Evolutionary conservation across 2,329 filamentous ascomycete species (phyloP).

Genomic region (Xylaria multiplex): DNA sequence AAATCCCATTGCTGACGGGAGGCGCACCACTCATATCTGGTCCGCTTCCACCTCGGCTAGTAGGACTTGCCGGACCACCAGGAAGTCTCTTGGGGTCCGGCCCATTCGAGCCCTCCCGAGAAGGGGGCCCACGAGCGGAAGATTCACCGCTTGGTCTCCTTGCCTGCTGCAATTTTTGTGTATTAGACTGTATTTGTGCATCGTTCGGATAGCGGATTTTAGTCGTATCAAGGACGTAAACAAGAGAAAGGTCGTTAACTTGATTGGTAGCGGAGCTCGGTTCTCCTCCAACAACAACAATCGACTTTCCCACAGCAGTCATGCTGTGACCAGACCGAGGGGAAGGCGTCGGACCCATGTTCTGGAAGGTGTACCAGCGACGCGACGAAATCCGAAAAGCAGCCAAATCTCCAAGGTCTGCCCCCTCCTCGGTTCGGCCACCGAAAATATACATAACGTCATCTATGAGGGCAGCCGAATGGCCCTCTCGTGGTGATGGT

Average conservation of each 20-base stretch:
- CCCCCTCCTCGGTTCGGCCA: conserved; percentile 91
- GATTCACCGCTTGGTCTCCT: conserved; percentile 57
- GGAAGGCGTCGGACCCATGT: conserved; percentile 97
- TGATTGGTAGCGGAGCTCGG: conserved; percentile 87
- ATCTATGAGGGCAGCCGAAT: conserved; percentile 91
- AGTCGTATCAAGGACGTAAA: conserved; percentile 91
- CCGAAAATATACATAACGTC: conserved; percentile 99
- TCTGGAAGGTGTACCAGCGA: conserved; percentile 99
- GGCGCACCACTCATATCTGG: conserved; percentile 53
- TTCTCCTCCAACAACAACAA: conserved; percentile 92
- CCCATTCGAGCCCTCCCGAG: conserved; percentile 64
- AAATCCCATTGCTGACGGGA: conserved; percentile 49
- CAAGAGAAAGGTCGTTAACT: conserved; percentile 84
- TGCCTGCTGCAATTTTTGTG: conserved; percentile 54
- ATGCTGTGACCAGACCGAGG: conserved; percentile 96
- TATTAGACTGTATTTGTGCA: conserved; percentile 55
- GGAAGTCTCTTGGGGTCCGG: conserved; percentile 61
- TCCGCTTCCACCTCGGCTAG: conserved; percentile 56
- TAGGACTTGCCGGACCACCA: conserved; percentile 50
- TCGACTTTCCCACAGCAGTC: conserved; percentile 92
- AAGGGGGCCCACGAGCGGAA: conserved; percentile 52
- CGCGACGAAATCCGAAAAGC: conserved; percentile 79
- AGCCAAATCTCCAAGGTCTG: conserved; percentile 90
- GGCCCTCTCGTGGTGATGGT: conserved; percentile 90
- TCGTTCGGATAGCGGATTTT: conserved; percentile 98